phyloP scores from a whole-genome alignment of 169 alveolate species.

The Eimeria maxima region DNA sequence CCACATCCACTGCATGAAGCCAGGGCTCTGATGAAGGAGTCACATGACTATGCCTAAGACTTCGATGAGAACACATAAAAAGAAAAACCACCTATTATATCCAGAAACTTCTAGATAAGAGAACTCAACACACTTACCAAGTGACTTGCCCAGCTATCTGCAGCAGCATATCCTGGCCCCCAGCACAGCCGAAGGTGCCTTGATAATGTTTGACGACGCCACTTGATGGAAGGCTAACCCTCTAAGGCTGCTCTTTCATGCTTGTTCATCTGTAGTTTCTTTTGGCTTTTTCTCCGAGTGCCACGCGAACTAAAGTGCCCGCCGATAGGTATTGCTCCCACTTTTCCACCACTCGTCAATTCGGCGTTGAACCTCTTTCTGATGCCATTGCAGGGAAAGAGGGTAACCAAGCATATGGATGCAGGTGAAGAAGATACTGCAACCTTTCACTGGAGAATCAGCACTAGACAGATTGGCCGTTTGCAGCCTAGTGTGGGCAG shows the following conservation, averaged over 20 bases:
- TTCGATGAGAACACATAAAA: background rate
- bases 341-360: background rate
- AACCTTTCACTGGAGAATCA: background rate
- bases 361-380: background rate
- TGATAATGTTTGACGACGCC: background rate
- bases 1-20: background rate
- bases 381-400: background rate
- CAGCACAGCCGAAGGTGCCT: background rate
- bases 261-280: background rate
- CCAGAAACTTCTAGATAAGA: background rate
- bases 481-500: background rate
- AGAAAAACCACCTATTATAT: background rate
- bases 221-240: background rate
- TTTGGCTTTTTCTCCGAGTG: background rate
- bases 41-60: background rate
- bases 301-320: background rate
- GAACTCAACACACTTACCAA: background rate
- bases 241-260: background rate
- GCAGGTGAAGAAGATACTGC: background rate
- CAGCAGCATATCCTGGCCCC: background rate
- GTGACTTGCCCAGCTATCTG: background rate
- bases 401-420: background rate
- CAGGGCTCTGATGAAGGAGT: background rate
- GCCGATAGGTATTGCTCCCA: background rate
- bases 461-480: background rate